Conservation (phyloP, 2,329 filamentous ascomycete genomes). For the Aspergillus sp. region DNA sequence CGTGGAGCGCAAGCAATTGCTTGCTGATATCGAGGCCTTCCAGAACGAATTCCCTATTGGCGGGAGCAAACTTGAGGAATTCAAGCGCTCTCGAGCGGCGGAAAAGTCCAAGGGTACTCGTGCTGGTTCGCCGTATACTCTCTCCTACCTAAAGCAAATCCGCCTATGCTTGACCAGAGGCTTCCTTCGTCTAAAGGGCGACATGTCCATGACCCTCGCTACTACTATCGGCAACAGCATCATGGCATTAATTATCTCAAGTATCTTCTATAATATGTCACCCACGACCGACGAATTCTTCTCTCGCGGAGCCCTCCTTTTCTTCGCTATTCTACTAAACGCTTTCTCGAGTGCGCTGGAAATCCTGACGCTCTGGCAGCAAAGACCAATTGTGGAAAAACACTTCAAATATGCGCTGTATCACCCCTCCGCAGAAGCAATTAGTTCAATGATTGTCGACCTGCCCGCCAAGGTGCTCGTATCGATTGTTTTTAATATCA, state of each 20-base stretch:
- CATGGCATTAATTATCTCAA: conserved; percentile 73
- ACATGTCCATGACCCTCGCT: conserved; percentile 70
- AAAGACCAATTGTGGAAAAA: conserved; percentile 90
- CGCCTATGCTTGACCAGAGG: conserved; percentile 76
- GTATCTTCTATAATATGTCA: conserved; percentile 76
- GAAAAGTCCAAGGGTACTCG: conserved; percentile 50
- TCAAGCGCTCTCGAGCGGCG: conserved; percentile 37
- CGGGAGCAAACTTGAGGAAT: conserved; percentile 35
- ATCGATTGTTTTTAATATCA: conserved; percentile 71
- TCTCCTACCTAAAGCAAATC: conserved; percentile 75
- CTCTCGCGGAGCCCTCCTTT: conserved; percentile 72
- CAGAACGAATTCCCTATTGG: conserved; percentile 36
- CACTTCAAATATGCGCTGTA: conserved; percentile 83
- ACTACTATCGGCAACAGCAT: conserved; percentile 65
- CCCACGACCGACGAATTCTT: conserved; percentile 69
- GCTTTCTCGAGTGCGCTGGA: conserved; percentile 76
- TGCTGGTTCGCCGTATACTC: conserved; percentile 72
- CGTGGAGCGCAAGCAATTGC: conserved; percentile 42
- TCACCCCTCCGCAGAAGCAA: conserved; percentile 85
- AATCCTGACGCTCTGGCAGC: conserved; percentile 80
- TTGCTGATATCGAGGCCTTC: conserved; percentile 42
- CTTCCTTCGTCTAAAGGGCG: conserved; percentile 70
- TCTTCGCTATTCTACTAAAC: conserved; percentile 83
- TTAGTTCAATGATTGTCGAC: conserved; percentile 81
- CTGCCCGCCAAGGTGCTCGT: conserved; percentile 77